These are phyloP conservation scores for Xylaria sp. DNA, from an alignment of 2,329 filamentous ascomycete species.

Conservation along the genomic window DNA sequence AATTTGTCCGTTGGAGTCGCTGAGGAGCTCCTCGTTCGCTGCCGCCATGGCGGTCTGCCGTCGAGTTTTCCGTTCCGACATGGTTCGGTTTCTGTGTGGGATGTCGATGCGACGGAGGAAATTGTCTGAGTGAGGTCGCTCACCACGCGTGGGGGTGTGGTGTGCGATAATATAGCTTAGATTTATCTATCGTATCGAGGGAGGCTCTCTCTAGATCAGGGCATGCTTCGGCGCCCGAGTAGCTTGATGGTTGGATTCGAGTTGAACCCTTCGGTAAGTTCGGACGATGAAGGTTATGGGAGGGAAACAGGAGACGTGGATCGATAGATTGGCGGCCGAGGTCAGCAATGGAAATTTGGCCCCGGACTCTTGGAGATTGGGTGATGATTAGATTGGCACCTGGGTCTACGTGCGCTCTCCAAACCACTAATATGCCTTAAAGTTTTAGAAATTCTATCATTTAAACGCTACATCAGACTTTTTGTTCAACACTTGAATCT, in stretches of 20 bases:
- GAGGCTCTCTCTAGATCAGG: not conserved
- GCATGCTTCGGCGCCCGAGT: constrained; percentile 5
- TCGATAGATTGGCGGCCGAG: constrained; percentile 30
- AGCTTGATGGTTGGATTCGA: not conserved
- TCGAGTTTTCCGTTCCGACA: constrained; percentile 47
- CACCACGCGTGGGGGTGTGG: constrained; percentile 40
- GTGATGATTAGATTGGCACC: not conserved
- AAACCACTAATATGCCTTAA: not conserved
- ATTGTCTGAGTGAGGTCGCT: no score
- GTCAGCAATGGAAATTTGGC: constrained; percentile 34
- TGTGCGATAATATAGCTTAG: not conserved
- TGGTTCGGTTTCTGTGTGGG: constrained; percentile 17
- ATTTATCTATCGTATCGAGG: not conserved
- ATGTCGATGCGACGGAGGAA: no score
- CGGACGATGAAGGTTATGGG: not conserved
- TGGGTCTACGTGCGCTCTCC: not conserved
- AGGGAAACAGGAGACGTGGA: constrained; percentile 29
- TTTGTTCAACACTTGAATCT: not conserved
- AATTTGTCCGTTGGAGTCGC: constrained; percentile 49
- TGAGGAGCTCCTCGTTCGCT: constrained; percentile 42
- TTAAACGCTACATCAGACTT: no score
- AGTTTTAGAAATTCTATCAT: not conserved
- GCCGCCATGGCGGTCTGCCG: constrained; percentile 47
- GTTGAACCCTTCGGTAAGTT: not conserved
- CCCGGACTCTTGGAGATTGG: constrained; percentile 14